Base-by-base conservation (phyloP, 805 yeast genomes). In the Candida mattraensis region DNA sequence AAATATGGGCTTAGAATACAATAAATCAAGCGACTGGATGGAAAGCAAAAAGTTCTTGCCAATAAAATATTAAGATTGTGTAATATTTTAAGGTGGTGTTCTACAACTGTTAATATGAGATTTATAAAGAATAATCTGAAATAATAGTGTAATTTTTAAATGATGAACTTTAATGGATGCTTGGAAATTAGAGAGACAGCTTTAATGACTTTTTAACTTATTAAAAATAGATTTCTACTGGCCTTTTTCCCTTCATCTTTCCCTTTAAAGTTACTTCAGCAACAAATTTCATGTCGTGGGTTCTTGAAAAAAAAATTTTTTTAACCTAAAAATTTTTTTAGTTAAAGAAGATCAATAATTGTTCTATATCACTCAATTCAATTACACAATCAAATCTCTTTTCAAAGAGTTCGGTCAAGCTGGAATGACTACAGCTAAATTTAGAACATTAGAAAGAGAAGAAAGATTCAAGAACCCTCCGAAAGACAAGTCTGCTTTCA, bases 371-470 rank as follows among this genome's bases (percentile, higher is more conserved):
- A 21, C 10, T 21, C 11, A 11, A 21, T 9, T 9, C 10, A 21
- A 21, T 11, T 9, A 21, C 23, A 21, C 11, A 21, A 21, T 21
- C 23, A 9, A 21, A 21, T 21, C 23, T 21, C 10, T 21, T 21
- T 21, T 21, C 28, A 24, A 12, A 24, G 10, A 12, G 13, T 8
- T 9, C 23, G 9, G 23, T 8, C 18, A 28, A 12, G 13, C 11
- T 17, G 19, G 32, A 20, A 35, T 35, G 44, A 15, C 42, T 45
- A 46, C 70, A 42, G 84, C 83, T 37, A 69, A 78, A 53, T 83
- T 82, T 57, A 73, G 77, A 58, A 93, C 99, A 28, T 70, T 93
- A 51, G 95, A 88, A 61, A 80, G 96, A 53, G 97, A 91, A 57
- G 59, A 72, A 43, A 75, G 94, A 50, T 93, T 87, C 67, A 74